Percentiles rank a stretch among this genome's conserved stretches.
Evolutionary conservation across 1,284 basidiomycete genomes (phyloP).

Genomic region (Marasmius tenuissimus): DNA sequence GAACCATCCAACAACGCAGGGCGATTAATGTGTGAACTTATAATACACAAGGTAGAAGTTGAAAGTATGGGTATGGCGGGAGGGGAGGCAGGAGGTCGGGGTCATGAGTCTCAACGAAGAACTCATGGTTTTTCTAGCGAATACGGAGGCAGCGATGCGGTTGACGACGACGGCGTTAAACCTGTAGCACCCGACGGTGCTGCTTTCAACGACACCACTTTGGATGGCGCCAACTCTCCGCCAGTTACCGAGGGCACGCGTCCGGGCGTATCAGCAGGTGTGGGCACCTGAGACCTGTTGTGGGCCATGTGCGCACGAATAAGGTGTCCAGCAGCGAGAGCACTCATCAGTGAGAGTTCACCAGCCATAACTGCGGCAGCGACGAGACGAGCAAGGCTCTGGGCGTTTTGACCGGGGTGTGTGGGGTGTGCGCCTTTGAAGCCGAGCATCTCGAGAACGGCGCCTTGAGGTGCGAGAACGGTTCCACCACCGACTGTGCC

Average conservation of each 20-base stretch:
- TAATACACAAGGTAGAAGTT: too few species aligned
- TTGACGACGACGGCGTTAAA: background rate
- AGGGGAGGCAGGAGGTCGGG: background rate
- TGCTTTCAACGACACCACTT: background rate
- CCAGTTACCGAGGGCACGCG: constrained; percentile 28
- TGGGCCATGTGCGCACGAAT: constrained; percentile 89
- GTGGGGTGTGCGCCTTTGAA: constrained; percentile 84
- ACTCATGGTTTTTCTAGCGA: background rate
- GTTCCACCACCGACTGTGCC: constrained; percentile 98
- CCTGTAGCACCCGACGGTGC: background rate
- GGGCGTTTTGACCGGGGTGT: constrained; percentile 84
- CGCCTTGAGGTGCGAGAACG: constrained; percentile 82
- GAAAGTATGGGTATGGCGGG: background rate
- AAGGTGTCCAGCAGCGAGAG: constrained; percentile 89
- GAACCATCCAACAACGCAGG: background rate
- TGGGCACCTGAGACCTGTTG: constrained; percentile 72
- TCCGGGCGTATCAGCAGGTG: constrained; percentile 52
- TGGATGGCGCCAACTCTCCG: background rate
- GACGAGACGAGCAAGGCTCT: constrained; percentile 84
- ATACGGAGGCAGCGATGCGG: background rate
- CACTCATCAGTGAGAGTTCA: constrained; percentile 85
- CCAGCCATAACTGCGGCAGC: constrained; percentile 93
- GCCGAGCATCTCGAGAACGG: constrained; percentile 93
- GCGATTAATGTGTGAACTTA: background rate
- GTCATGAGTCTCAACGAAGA: background rate